A percentile compares a stretch with the other conserved stretches of the same genome.
Evolutionary conservation across 2,329 filamentous ascomycete genomes (phyloP).

Genomic region (Aspergillus vadensis): DNA sequence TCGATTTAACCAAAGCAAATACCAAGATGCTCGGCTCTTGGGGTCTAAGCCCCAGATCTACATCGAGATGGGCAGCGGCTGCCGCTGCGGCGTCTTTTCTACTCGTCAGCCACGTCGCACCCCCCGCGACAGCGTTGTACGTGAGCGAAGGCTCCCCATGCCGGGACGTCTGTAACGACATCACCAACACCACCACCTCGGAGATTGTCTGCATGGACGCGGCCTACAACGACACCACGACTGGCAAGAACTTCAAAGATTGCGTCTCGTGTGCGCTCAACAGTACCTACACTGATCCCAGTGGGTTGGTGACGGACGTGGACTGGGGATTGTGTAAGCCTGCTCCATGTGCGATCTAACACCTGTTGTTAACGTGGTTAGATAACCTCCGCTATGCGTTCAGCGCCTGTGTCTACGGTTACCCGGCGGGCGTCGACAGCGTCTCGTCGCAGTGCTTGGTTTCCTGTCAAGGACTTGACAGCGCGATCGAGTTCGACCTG

Average conservation of each 20-base stretch:
- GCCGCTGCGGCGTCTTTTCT: constrained; percentile 12
- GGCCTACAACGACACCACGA: constrained; percentile 35
- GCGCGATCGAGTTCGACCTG: constrained; percentile 37
- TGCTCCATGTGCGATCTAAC: neutral
- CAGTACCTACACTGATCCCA: constrained; percentile 39
- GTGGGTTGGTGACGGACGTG: constrained; percentile 45
- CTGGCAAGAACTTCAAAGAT: constrained; percentile 41
- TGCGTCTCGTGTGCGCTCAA: constrained; percentile 47
- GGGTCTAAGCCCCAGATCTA: constrained; percentile 15
- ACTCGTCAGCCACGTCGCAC: constrained; percentile 25
- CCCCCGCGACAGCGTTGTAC: constrained; percentile 29
- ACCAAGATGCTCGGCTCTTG: constrained; percentile 26
- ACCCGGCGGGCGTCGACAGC: constrained; percentile 37
- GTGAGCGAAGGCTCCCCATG: constrained; percentile 45
- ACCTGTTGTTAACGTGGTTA: constrained; percentile 17
- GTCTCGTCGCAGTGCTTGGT: constrained; percentile 50
- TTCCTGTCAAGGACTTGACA: constrained; percentile 39
- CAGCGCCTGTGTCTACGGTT: constrained; percentile 47
- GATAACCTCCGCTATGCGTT: constrained; percentile 51
- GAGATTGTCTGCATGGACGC: constrained; percentile 47
- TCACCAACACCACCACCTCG: constrained; percentile 41
- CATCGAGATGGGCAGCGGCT: constrained; percentile 21
- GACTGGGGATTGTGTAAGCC: constrained; percentile 50
- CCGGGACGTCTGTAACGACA: constrained; percentile 32
- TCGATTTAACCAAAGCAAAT: neutral